Evolutionary conservation across 108 stramenopile species (phyloP), one percentile per base, ranked within the genome.

Genomic region (Cyclostephanos invisitatus): DNA sequence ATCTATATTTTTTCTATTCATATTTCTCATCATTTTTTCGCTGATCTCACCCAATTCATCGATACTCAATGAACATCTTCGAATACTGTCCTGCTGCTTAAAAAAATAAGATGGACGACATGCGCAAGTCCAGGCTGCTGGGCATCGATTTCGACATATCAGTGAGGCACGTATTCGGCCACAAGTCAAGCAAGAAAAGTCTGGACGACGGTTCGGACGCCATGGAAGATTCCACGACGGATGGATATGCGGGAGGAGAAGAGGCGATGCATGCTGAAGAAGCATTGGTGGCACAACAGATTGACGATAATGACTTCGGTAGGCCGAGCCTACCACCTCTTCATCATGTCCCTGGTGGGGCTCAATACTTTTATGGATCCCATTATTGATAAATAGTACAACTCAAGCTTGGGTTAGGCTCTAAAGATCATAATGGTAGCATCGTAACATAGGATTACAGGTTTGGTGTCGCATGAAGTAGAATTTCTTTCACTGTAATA

Each of bases 81-180:
- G n/a, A n/a, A n/a, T n/a, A n/a, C n/a, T n/a, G n/a, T n/a, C n/a
- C n/a, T n/a, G n/a, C n/a, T n/a, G n/a, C n/a, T n/a, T n/a, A n/a
- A n/a, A n/a, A n/a, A n/a, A n/a, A n/a, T n/a, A 21, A 72, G 70
- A 65, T 61, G 74, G 74, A 63, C 42, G 64, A 49, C 10, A 25
- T 65, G 17, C 46, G 47, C 21, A 49, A 36, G 64, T 49, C 46
- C 18, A 49, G 64, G 49, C 46, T 65, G 15, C 25, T 65, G 47
- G 64, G 64, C n/a, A 65, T 65, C 21, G 64, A 65, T 48, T 74
- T 74, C 20, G 74, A 74, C 20, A 61, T 67, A 7, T 57, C 64
- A 22, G 65, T 58, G 20, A 74, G 74, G 54, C 64, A 59, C 12
- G 57, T 67, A 35, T 74, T 74, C 50, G 74, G 55, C 46, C 65